A percentile compares a stretch with the other conserved stretches of the same genome.
Evolutionary conservation across 2,329 filamentous ascomycete species (phyloP).

Genomic region (Dactylellina sp.): DNA sequence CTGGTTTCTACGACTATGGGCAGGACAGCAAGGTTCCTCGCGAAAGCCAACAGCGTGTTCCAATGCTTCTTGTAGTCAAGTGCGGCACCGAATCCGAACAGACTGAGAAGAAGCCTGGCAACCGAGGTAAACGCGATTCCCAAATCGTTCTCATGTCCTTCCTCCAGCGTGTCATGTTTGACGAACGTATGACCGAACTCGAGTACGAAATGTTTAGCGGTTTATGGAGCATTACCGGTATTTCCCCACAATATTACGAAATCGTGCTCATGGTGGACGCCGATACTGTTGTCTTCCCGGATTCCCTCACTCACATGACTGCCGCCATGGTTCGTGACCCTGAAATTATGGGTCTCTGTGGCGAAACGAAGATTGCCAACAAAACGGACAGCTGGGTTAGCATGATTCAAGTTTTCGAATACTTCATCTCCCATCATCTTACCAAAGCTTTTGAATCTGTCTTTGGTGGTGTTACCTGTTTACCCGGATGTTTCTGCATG

Average conservation of each 20-base stretch:
- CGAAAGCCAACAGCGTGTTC: conserved; percentile 94
- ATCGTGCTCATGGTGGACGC: conserved; percentile 99
- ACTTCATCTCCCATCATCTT: conserved; percentile 98
- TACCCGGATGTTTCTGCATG: conserved; percentile 99
- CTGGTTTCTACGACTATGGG: conserved; percentile 98
- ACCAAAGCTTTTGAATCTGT: conserved; percentile 98
- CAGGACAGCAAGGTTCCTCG: conserved; percentile 79
- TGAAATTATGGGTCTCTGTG: conserved; percentile 98
- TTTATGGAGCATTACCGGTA: conserved; percentile 97
- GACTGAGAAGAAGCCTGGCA: conserved; percentile 85
- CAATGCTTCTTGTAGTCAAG: conserved; percentile 97
- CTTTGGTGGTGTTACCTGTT: conserved; percentile 98
- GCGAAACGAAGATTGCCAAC: conserved; percentile 99
- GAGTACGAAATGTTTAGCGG: conserved; percentile 99
- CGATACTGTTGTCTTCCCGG: conserved; percentile 98
- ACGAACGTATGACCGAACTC: conserved; percentile 98
- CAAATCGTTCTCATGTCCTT: conserved; percentile 99
- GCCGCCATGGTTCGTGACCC: conserved; percentile 99
- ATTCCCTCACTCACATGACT: conserved; percentile 98
- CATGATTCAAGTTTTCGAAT: conserved; percentile 99
- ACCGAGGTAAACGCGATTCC: conserved; percentile 97
- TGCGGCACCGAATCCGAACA: conserved; percentile 91
- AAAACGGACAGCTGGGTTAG: conserved; percentile 94
- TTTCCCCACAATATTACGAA: conserved; percentile 97
- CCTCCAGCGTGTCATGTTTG: conserved; percentile 99